These are phyloP conservation scores for Saksenaea oblongispora DNA, from an alignment of 371 early-diverging fungal genomes.

Conservation along the genomic window DNA sequence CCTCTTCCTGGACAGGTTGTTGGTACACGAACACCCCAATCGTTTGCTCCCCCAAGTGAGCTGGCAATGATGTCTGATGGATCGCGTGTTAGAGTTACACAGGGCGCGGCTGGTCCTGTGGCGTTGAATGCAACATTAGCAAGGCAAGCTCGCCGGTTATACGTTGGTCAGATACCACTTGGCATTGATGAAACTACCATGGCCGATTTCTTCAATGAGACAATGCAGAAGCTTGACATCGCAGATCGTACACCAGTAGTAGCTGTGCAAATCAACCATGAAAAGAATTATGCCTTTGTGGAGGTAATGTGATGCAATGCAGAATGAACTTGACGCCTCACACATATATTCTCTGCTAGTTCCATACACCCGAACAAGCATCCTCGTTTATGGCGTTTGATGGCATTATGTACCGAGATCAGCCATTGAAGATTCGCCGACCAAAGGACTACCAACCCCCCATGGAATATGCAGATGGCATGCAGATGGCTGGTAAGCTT, in stretches of 20 bases:
- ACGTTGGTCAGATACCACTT: conserved; percentile 88
- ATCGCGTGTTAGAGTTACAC: conserved; percentile 33
- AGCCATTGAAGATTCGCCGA: conserved; percentile 87
- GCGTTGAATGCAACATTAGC: conserved; percentile 35
- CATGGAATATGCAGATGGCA: conserved; percentile 48
- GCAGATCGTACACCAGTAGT: conserved; percentile 67
- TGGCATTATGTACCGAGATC: conserved; percentile 84
- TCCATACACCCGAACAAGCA: conserved; percentile 88
- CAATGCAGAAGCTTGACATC: conserved; percentile 72
- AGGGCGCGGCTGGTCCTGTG: conserved; percentile 50
- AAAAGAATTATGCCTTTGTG: conserved; percentile 93
- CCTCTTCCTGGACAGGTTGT: conserved; percentile 89
- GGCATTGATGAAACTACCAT: conserved; percentile 77
- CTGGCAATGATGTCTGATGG: conserved; percentile 46
- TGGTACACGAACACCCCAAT: conserved; percentile 61
- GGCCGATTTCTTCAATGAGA: conserved; percentile 82
- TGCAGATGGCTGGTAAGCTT: conserved; percentile 6
- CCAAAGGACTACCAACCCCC: conserved; percentile 94
- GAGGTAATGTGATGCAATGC: too few relatives aligned
- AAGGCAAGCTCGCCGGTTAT: conserved; percentile 79
- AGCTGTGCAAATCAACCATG: conserved; percentile 82
- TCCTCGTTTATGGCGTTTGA: conserved; percentile 92
- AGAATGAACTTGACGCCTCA: too few relatives aligned
- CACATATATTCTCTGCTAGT: conserved; percentile 56
- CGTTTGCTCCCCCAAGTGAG: conserved; percentile 55